These are phyloP conservation scores for Erysiphe pulchra DNA, from an alignment of 2,329 filamentous ascomycete species.

Conservation along the genomic window DNA sequence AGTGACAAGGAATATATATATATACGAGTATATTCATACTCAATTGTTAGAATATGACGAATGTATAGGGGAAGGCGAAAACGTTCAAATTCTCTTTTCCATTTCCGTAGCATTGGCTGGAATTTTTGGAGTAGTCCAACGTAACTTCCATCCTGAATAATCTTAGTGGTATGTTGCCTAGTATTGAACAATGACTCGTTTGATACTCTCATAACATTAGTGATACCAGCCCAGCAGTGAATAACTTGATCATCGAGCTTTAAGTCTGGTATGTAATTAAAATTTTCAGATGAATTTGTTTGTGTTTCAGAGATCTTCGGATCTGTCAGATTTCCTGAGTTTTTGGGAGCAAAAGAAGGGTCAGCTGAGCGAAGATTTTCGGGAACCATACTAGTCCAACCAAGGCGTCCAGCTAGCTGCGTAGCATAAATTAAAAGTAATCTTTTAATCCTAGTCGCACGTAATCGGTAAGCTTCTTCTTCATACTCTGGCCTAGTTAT, in stretches of 20 bases:
- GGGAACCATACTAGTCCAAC: constrained; percentile 84
- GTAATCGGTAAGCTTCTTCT: constrained; percentile 50
- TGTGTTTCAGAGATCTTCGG: constrained; percentile 71
- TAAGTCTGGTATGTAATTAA: too few relatives aligned
- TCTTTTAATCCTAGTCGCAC: constrained; percentile 60
- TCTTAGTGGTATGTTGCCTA: too few relatives aligned
- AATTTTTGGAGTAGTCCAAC: too few relatives aligned
- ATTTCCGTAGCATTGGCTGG: too few relatives aligned
- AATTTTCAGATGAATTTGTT: too few relatives aligned
- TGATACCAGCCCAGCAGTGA: too few relatives aligned
- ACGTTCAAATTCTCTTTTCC: constrained; percentile 63
- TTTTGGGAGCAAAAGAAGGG: constrained; percentile 23
- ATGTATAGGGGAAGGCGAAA: constrained; percentile 41
- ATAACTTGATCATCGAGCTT: too few relatives aligned
- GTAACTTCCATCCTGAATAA: too few relatives aligned
- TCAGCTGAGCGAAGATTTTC: constrained; percentile 33
- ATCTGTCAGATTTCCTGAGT: constrained; percentile 44
- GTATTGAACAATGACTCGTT: too few relatives aligned
- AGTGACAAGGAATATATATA: constrained; percentile 87
- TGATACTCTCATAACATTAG: too few relatives aligned
- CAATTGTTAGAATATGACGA: constrained; percentile 61
- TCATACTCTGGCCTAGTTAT: constrained; percentile 41
- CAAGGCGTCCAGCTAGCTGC: constrained; percentile 76
- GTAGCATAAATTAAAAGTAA: constrained; percentile 77
- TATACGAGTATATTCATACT: constrained; percentile 85